Base-by-base conservation (phyloP, 441 rosid species). In the Aquilaria agallochum region DNA sequence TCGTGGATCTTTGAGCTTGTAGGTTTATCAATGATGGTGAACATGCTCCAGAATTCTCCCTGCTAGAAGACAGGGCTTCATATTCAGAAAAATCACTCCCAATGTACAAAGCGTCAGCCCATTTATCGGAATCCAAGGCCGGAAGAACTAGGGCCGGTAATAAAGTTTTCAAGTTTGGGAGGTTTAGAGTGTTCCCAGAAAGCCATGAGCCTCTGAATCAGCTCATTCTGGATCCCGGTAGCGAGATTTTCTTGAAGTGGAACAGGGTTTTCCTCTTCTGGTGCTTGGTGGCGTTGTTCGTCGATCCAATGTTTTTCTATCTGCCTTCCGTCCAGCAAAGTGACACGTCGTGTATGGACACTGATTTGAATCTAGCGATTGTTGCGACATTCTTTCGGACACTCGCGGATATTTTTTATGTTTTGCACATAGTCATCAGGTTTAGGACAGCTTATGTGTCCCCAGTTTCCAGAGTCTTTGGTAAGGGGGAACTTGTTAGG, bases 401-500 rank as follows among this genome's bases (percentile, higher is more conserved):
- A 9, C 53, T 91, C 6, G 93, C 98, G 1, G 92, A 91, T 76
- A 60, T 81, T 31, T 89, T 91, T 62, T 89, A 89, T 52, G 48
- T 77, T 13, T 69, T 86, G 70, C 86, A 89, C 40, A 73, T 91
- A 57, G 72, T 80, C 12, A 63, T 91, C 50, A 89, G 87, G 76
- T 87, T 87, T 68, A 70, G 90, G 62, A 94, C 98, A 14, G 97
- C 89, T 71, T 91, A 81, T 61, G 87, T 91, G 4, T 80, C 94
- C 13, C 95, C 87, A 1, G 79, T 76, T 72, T 89, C 94, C 4
- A 82, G 96, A 72, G 87, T 86, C 42, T 89, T 87, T 68, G 96
- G 99, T 56, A 86, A 89, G 58, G 97, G 97, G 2, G 97, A 91
- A 63, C 95, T 91, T 48, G 95, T 89, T n/a, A 84, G 78, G 77